These are phyloP conservation scores for Typha latifolia DNA, from an alignment of 176 grass and related monocot genomes.

Conservation along the genomic window DNA sequence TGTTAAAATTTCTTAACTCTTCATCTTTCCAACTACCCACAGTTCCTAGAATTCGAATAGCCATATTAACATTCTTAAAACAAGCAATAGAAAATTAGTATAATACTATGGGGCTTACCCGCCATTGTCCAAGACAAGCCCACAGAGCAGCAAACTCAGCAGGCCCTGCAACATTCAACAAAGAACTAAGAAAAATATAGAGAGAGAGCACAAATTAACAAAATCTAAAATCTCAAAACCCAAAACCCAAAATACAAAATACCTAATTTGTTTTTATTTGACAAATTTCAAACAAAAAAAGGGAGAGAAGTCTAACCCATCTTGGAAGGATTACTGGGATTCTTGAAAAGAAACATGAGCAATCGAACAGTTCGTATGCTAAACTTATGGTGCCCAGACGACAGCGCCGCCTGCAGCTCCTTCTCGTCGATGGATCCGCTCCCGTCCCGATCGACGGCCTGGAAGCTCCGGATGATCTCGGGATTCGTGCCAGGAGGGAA, in stretches of 20 bases:
- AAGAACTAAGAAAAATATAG: neutral
- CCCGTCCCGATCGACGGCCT: constrained; percentile 58
- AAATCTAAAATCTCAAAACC: neutral
- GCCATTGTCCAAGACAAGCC: constrained; percentile 87
- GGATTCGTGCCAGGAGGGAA: constrained; percentile 75
- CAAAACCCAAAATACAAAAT: neutral
- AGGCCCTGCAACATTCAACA: constrained; percentile 36
- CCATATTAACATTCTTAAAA: neutral
- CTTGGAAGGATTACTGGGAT: constrained; percentile 27
- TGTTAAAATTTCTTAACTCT: no score
- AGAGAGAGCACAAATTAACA: neutral
- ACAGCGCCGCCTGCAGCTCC: constrained; percentile 75
- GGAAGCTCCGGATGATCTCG: constrained; percentile 59
- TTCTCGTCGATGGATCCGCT: constrained; percentile 71
- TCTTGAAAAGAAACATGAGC: constrained; percentile 67
- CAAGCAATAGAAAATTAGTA: neutral
- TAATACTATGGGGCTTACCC: constrained; percentile 26
- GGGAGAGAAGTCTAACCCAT: constrained; percentile 28
- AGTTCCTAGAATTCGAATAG: no score
- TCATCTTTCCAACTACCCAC: no score
- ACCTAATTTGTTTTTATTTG: no score
- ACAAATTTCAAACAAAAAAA: neutral
- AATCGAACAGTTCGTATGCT: constrained; percentile 68
- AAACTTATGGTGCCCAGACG: constrained; percentile 45
- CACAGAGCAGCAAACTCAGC: constrained; percentile 65